phyloP scores from a whole-genome alignment of 306 rosid species.

The Prunus padus region DNA sequence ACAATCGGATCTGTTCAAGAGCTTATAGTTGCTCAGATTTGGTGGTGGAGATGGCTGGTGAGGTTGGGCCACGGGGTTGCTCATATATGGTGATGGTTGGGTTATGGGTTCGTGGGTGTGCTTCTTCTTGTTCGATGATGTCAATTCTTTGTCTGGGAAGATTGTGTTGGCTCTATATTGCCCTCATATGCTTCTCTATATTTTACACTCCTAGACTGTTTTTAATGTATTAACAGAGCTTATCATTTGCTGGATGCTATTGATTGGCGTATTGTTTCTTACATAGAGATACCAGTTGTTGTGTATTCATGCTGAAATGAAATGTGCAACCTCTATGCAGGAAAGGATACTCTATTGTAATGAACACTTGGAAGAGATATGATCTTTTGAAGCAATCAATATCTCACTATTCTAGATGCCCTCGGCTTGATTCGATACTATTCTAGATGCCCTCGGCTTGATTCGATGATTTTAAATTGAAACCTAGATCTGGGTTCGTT shows the following conservation, averaged over 20 bases:
- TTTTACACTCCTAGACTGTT: background rate
- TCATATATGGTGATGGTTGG: too few relatives aligned
- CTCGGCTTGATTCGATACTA: slow-evolving; percentile 70
- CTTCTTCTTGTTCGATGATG: too few relatives aligned
- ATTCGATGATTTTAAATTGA: too few relatives aligned
- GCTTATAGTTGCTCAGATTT: too few relatives aligned
- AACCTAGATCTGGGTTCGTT: too few relatives aligned
- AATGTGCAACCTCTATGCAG: slow-evolving; percentile 36
- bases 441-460: too few relatives aligned
- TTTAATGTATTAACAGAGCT: background rate
- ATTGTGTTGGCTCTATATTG: background rate
- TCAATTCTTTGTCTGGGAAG: too few relatives aligned
- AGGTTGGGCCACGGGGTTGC: too few relatives aligned
- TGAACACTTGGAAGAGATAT: slow-evolving; percentile 97
- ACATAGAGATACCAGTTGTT: background rate
- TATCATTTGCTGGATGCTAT: background rate
- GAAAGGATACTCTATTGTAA: slow-evolving; percentile 79
- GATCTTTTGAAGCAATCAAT: slow-evolving; percentile 91
- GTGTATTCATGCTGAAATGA: slow-evolving; percentile 6
- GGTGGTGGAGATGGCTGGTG: too few relatives aligned
- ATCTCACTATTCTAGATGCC: slow-evolving; percentile 74
- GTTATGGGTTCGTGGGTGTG: too few relatives aligned
- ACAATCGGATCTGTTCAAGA: too few relatives aligned
- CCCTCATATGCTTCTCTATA: background rate
- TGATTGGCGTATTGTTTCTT: background rate